Base-by-base conservation (phyloP, 352 stramenopile species). In the Phytophthora pinifolia region DNA sequence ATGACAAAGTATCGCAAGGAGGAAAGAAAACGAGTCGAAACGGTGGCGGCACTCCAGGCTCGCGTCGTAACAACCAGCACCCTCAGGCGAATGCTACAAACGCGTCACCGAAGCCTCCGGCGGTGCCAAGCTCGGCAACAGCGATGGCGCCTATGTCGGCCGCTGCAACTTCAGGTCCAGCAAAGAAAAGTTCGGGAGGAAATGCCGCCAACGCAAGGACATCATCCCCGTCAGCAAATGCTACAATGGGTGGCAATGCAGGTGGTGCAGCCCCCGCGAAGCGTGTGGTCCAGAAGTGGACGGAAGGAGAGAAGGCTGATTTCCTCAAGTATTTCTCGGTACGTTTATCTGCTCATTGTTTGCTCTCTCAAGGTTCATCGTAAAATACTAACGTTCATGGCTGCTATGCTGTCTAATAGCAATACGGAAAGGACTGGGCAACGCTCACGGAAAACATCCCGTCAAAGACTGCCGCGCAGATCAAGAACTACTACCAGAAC, bases 401-500 rank as follows among this genome's bases (percentile, higher is more conserved):
- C 53, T 54, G 14, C 25, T 65, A 9, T 62, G 43, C 27, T 51
- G 10, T 51, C 42, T 2, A 48, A 85, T 45, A 75, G 76, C 80
- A 91, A 72, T 74, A 88, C 45, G 88, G 88, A 20, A 97, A 96
- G 51, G 85, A 96, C 52, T 97, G 89, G 89, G 46, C 82, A 9
- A 89, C 79, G 29, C 72, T 97, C 6, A 92, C 86, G 2, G 76
- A 93, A 32, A 92, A 74, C 41, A 96, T 97, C 43, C 87, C 86
- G 12, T 92, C 83, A 22, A 97, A 97, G 59, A 96, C 89, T 0
- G 77, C 85, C 14, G 84, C 83, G 3, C 88, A 96, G 56, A 95
- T 97, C 61, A 97, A 97, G 58, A 97, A 96, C 37, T 97, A 96
- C 65, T 97, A 96, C 52, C 89, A 97, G 61, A 97, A 97, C 52